Base-by-base conservation (phyloP, 2,329 filamentous ascomycete species). In the Thelonectria olida region DNA sequence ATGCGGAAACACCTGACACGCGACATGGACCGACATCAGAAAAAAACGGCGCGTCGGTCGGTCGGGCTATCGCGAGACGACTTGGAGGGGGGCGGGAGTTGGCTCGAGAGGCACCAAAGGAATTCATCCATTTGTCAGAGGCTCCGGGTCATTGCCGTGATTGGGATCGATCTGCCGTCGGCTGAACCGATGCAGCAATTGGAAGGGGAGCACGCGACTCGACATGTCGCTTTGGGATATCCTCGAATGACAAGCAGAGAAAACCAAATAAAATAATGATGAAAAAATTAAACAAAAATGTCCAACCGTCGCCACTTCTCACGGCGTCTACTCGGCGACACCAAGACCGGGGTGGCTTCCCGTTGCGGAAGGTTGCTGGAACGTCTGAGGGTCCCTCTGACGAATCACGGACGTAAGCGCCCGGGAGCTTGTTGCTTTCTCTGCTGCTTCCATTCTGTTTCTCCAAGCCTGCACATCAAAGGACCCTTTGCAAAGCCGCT, bases 281-380 rank as follows among this genome's bases (percentile, higher is more conserved):
- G n/a, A 39, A 39, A 39, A 39, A 20, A 19, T n/a, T 25, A 39
- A 25, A 20, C n/a, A 17, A 19, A 39, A 39, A 38, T 7, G 3
- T 12, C 31, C 31, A 34, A 6, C 23, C 15, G 51, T 54, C 45
- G 51, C 58, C 52, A 50, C 58, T 58, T 51, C 53, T 23, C 44
- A 60, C 68, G 67, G 68, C 65, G 57, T 34, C 62, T 56, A 51
- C 67, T 61, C 66, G 62, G 68, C 60, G 19, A 44, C 58, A 55
- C 41, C 69, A 61, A 39, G 50, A 10, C 48, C 56, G 49, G n/a
- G 57, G 39, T 55, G 34, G 56, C 31, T 61, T 15, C 69, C 69
- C 57, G n/a, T 65, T 71, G 52, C 62, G 66, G 69, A 67, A 71
- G 69, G 69, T 70, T 70, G 62, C 67, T 67, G 69, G 68, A 71